phyloP scores from a whole-genome alignment of 2,329 filamentous ascomycete species.

The Cordyceps fumosorosea region DNA sequence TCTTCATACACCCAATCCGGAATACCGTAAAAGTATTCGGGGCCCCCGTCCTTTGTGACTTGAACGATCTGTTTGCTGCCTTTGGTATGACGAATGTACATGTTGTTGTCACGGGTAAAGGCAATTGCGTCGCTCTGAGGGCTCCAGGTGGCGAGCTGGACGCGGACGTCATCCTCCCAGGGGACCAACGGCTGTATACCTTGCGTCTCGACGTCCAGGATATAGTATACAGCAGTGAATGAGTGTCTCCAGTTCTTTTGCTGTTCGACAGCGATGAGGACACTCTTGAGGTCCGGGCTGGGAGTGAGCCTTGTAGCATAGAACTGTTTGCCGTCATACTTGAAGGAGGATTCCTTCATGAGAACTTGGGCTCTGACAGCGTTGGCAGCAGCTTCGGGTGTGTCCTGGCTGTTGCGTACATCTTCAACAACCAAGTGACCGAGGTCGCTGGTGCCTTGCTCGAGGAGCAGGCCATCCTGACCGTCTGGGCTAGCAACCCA shows the following conservation, averaged over 20 bases:
- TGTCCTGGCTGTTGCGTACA: conserved; percentile 48
- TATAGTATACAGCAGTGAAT: conserved; percentile 78
- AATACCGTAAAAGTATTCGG: conserved; percentile 87
- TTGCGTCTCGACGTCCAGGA: conserved; percentile 83
- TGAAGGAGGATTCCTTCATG: conserved; percentile 64
- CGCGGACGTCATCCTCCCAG: conserved; percentile 51
- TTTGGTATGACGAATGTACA: conserved; percentile 64
- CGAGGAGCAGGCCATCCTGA: conserved; percentile 79
- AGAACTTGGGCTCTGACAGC: conserved; percentile 44
- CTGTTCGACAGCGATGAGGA: conserved; percentile 69
- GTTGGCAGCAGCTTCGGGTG: conserved; percentile 22
- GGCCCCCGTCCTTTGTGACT: conserved; percentile 81
- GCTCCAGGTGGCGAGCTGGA: conserved; percentile 87
- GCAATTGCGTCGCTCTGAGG: conserved; percentile 79
- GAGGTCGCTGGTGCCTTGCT: conserved; percentile 57
- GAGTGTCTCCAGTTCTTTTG: conserved; percentile 87
- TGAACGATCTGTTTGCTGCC: conserved; percentile 53
- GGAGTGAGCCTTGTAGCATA: conserved; percentile 61
- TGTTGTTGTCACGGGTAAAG: conserved; percentile 87
- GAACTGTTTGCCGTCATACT: conserved; percentile 48
- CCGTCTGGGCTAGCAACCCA: conserved; percentile 72
- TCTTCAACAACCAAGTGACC: conserved; percentile 84
- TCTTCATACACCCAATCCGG: conserved; percentile 95
- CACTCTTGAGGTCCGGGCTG: conserved; percentile 77
- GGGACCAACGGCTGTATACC: conserved; percentile 71